Evolutionary conservation across 768 basidiomycete species (phyloP), one percentile per base, ranked within the genome.

Genomic region (Psilocybe sp.): DNA sequence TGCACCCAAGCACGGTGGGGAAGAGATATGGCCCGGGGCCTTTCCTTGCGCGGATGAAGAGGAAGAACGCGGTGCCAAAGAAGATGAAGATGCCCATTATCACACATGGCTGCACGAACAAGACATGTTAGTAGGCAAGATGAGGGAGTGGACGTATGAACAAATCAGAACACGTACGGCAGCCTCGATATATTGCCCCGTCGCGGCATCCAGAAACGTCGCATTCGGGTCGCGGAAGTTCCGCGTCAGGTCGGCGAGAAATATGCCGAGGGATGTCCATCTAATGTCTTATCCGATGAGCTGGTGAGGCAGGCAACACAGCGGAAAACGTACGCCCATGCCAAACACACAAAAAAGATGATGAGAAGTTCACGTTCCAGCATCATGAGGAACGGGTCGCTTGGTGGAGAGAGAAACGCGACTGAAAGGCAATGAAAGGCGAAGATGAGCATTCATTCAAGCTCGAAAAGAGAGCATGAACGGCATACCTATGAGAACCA

Each of bases 211-310:
- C 8, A 58, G 37, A 1, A 73, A 37, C 3, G 71, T 63, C 0
- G 74, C 79, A 18, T 58, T 62, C 2, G 72, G 63, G 46, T 73
- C 65, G 12, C 66, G 71, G 34, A 78, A 57, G 1, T 55, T 66
- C 11, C 88, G 77, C 1, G 83, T 72, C 4, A 87, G 60, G 58
- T 78, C 69, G 3, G 87, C 82, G 3, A 88, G 64, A 52, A 77
- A 78, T 5, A 89, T 78, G 4, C 78, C 88, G 3, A 90, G 68
- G 59, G 81, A 84, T 10, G 68, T 66, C 86, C 87, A 90, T 19
- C 86, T 88, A 40, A 47, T 32, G 40, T 49, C 15, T 32, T 40
- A 51, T 33, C 20, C 19, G 45, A 16, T 16, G 20, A 44, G 11
- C 38, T n/a, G n/a, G n/a, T n/a, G n/a, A n/a, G n/a, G 31, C 13